Base-by-base conservation (phyloP, 768 basidiomycete genomes). In the Amanita thiersii region DNA sequence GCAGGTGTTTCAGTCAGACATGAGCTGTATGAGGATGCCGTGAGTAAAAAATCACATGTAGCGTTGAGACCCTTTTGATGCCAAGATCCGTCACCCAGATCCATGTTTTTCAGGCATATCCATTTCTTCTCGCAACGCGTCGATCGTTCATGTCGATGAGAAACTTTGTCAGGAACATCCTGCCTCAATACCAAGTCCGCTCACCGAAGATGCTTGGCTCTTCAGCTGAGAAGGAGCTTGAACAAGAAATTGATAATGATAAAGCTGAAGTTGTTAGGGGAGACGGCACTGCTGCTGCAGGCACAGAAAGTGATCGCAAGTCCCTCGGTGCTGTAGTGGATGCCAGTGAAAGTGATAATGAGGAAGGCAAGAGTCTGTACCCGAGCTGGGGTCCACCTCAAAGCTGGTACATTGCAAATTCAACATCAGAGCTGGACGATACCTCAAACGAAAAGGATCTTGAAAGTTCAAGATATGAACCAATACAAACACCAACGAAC, bases 81-180 rank as follows among this genome's bases (percentile, higher is more conserved):
- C 56, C 11, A 37, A 6, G 11, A 39, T 32, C 21, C 10, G 42
- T 39, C 18, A 35, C n/a, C 11, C 50, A 88, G 86, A 73, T 91
- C 9, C 92, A 97, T 51, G 86, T 94, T 9, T 97, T 97, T 57
- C 92, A 94, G 56, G 70, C 79, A 11, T 86, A 88, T 51, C 86
- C 88, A 0, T 94, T 89, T 58, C 67, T 88, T 15, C 69, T 77
- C 6, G 68, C 75, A 2, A 62, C 82, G 19, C 70, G 63, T n/a
- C 73, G 73, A 32, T 78, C 87, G 2, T 86, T 86, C 57, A 49
- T 70, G 37, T 81, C 83, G 4, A 84, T 82, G 58, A 72, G 74
- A 21, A 69, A 78, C 45, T 90, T 88, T 55, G 77, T 85, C 23
- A 69, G 71, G 34, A 64, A 70, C 26, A 61, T 68, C 32, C 67